Conservation (phyloP, 1,139 yeast species). For the Groenewaldozyma auringiensis region DNA sequence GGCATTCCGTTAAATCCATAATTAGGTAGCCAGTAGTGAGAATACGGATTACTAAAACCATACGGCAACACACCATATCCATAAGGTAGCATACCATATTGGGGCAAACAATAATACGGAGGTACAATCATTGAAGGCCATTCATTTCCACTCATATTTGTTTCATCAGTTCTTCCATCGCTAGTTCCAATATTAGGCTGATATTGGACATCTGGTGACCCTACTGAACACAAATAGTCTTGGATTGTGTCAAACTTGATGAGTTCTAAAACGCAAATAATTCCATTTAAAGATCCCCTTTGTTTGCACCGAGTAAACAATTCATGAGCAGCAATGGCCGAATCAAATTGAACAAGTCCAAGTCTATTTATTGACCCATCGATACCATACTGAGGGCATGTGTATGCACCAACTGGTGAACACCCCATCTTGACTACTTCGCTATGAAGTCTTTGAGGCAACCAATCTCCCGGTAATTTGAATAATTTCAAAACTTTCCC, state of each 20-base stretch:
- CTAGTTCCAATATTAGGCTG: neutral
- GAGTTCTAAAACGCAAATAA: neutral
- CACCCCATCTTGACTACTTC: neutral
- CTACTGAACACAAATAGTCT: neutral
- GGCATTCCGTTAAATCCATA: neutral
- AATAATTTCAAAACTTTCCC: neutral
- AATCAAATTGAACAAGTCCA: conserved; percentile 3
- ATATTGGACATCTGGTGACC: neutral
- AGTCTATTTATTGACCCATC: neutral
- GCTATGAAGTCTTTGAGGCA: neutral
- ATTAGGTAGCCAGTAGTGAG: neutral
- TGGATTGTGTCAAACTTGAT: neutral
- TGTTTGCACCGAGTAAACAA: neutral
- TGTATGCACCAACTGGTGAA: neutral
- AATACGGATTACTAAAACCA: neutral
- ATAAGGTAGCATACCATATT: neutral
- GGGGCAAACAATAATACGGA: neutral
- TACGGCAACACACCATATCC: neutral
- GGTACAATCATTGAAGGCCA: neutral
- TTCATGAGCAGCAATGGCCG: neutral
- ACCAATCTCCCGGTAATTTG: neutral
- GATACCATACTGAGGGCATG: neutral
- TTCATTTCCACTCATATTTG: no score
- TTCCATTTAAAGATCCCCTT: neutral
- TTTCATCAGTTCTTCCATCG: neutral